phyloP scores from a whole-genome alignment of 139 green algal genomes.

The Micractinium sp. region DNA sequence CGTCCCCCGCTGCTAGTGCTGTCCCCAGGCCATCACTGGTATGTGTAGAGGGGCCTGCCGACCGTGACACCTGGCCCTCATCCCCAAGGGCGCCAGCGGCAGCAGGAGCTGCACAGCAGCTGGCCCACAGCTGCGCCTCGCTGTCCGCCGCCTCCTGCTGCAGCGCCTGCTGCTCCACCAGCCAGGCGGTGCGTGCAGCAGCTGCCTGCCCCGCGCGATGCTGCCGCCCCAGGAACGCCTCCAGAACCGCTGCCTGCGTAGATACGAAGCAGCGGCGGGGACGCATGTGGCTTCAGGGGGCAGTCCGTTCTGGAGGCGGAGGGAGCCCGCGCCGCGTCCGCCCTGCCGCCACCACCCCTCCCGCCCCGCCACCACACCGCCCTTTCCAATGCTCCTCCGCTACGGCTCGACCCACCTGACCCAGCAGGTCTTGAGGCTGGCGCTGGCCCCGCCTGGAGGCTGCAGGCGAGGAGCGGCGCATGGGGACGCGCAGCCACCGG shows the following conservation, averaged over 20 bases:
- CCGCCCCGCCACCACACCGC: too few relatives aligned
- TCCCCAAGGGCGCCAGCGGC: not conserved
- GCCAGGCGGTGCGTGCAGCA: conserved; percentile 7
- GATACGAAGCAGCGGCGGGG: too few relatives aligned
- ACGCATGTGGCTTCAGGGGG: too few relatives aligned
- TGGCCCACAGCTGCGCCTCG: not conserved
- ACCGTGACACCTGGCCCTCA: not conserved
- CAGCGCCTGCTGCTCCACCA: conserved; percentile 14
- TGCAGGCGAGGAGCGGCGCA: not conserved
- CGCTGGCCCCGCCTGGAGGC: not conserved
- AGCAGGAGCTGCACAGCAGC: not conserved
- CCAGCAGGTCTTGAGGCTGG: not conserved
- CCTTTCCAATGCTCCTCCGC: too few relatives aligned
- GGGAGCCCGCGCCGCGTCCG: too few relatives aligned
- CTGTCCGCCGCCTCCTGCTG: conserved; percentile 13
- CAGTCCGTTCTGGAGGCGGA: too few relatives aligned
- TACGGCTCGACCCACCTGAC: not conserved
- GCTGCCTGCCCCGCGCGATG: not conserved
- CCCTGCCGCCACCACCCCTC: too few relatives aligned
- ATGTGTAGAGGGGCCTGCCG: not conserved
- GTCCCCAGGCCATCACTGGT: not conserved
- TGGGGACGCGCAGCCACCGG: too few relatives aligned
- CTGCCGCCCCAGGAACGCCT: not conserved
- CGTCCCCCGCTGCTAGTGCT: not conserved
- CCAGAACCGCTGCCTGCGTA: not conserved